These are phyloP conservation scores for Oryza longistaminata DNA, from an alignment of 176 grass and related monocot species.

Conservation along the genomic window DNA sequence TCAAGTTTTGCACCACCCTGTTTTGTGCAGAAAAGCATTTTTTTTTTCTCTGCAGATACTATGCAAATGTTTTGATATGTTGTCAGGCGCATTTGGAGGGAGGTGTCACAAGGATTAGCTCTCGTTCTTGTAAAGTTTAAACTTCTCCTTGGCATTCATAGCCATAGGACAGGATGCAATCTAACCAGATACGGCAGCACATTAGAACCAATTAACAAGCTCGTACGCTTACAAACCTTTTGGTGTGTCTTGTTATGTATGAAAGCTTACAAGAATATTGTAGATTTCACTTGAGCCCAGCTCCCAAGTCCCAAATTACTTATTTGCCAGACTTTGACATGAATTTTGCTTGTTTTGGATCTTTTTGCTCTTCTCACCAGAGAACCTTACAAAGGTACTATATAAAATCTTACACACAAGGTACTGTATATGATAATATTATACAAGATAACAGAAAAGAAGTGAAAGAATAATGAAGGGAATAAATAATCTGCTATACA, in stretches of 20 bases:
- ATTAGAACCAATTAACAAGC: background rate
- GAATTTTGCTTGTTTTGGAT: background rate
- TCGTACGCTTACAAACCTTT: background rate
- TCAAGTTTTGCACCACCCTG: slow-evolving; percentile 10
- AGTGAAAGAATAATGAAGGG: background rate
- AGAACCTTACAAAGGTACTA: background rate
- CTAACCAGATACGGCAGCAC: background rate
- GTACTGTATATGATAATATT: background rate
- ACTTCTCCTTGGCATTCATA: slow-evolving; percentile 5
- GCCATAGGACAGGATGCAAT: background rate
- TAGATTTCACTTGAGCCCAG: background rate
- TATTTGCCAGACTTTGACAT: background rate
- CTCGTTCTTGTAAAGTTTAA: slow-evolving; percentile 5
- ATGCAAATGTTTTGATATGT: slow-evolving; percentile 15
- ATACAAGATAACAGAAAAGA: background rate
- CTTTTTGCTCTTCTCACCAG: background rate
- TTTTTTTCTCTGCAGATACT: background rate
- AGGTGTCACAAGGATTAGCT: background rate
- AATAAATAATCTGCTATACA: slow-evolving; percentile 25
- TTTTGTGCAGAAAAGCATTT: background rate
- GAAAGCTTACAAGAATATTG: background rate
- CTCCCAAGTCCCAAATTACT: background rate
- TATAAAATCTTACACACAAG: background rate
- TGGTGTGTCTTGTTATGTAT: background rate
- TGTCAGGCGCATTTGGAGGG: background rate